These are phyloP conservation scores for Daldinia sp. DNA, from an alignment of 2,329 filamentous ascomycete species.

Conservation along the genomic window DNA sequence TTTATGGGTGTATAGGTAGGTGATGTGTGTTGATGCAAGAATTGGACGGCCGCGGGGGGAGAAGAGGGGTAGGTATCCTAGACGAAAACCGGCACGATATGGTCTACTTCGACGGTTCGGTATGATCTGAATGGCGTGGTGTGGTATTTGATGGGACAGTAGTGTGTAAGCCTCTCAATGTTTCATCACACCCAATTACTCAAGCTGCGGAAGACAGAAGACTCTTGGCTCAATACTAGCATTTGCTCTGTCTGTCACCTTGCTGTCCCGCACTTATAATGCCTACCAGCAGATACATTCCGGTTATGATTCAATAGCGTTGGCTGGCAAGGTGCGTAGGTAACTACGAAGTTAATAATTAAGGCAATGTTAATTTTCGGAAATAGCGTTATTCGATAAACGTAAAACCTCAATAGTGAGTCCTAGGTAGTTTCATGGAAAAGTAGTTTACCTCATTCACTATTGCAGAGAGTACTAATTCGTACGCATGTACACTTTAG, in stretches of 20 bases:
- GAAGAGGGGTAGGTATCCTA: conserved; percentile 27
- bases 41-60: conserved; percentile 1
- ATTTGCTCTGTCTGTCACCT: no score
- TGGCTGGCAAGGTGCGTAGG: no score
- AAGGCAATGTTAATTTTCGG: no score
- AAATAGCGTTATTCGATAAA: no score
- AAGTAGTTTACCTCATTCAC: not conserved
- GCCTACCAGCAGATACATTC: no score
- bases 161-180: not conserved
- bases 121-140: conserved; percentile 23
- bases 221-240: not conserved
- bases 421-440: no score
- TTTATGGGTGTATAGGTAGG: not conserved
- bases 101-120: conserved; percentile 20
- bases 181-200: not conserved
- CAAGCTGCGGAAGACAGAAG: not conserved
- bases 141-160: not conserved
- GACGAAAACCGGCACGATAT: conserved; percentile 12
- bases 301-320: no score
- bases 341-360: no score
- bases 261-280: no score
- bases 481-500: no score
- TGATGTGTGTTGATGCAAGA: conserved; percentile 9
- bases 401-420: no score
- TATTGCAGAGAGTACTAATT: not conserved